Evolutionary conservation across 495 filamentous ascomycete genomes (phyloP), one percentile per base, ranked within the genome.

Genomic region (Neurospora terricola): DNA sequence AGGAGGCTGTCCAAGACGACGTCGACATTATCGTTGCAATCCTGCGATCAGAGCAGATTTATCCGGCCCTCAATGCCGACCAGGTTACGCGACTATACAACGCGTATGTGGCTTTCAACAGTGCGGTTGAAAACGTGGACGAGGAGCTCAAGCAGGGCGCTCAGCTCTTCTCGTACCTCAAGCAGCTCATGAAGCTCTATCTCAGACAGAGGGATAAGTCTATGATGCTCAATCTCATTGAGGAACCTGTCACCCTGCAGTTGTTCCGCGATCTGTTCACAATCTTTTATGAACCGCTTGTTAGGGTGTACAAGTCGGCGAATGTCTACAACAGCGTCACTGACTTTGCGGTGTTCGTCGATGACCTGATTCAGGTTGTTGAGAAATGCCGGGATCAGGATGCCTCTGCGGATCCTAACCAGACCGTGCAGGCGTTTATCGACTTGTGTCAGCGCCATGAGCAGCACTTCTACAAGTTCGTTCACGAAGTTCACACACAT

Each of bases 401-500:
- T 81, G 90, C 95, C 62, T 91, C 92, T 0, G 94, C 94, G 0
- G 96, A 99, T 79, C 96, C 96, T 16, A 99, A 99, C 82, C 94
- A 97, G 83, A 99, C 96, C 0, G 96, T 99, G n/a, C 96, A 99
- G 81, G 88, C 93, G 42, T 99, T 99, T 80, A 99, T 98, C 80
- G 96, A 99, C 80, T 88, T 99, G 54, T 99, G 96, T 80, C 92
- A 93, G 72, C 90, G 96, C 18, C 96, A 99, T 80, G 91, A 99
- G 82, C 89, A 93, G 79, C 94, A 96, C 84, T 97, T 99, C 80
- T 99, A 99, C 86, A 98, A 97, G 79, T 99, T 99, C 78, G 90
- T 99, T 4, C 96, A 99, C 78, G 96, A 99, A 82, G 96, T 98
- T 1, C 96, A 99, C 80, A 89, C 92, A n/a, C 96, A 99, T 80